phyloP scores from a whole-genome alignment of 2,329 filamentous ascomycete genomes.

The Xylariaceae sp. region DNA sequence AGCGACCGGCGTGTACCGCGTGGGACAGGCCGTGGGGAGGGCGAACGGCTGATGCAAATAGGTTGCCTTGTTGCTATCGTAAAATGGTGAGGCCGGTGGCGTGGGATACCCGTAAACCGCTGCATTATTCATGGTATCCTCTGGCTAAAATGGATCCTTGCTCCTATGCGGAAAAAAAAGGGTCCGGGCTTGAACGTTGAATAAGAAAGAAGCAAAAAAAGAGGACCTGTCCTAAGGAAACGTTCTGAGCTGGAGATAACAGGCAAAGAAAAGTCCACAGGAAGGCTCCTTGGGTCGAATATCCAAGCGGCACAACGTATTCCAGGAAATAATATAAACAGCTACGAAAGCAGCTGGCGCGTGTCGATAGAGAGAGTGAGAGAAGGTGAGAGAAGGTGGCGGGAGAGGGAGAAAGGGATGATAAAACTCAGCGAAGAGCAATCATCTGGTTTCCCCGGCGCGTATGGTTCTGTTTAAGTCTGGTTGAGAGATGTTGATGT shows the following conservation, averaged over 20 bases:
- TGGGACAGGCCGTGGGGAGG: constrained; percentile 35
- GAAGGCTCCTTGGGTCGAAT: constrained; percentile 32
- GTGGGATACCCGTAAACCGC: constrained; percentile 52
- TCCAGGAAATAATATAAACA: constrained; percentile 29
- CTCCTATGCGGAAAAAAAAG: no score
- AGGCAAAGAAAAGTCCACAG: constrained; percentile 24
- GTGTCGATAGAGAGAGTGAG: constrained; percentile 14
- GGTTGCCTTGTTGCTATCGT: constrained; percentile 44
- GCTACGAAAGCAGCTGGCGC: constrained; percentile 15
- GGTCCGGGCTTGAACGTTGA: constrained; percentile 21
- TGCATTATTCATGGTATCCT: constrained; percentile 55
- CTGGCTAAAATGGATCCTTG: constrained; percentile 27
- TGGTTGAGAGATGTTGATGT: constrained; percentile 7
- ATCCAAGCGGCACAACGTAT: constrained; percentile 38
- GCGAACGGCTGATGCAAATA: constrained; percentile 36
- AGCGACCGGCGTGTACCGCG: constrained; percentile 50
- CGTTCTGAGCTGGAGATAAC: constrained; percentile 26
- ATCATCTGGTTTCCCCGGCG: constrained; percentile 15
- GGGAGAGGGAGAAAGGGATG: constrained; percentile 4
- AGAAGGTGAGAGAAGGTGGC: constrained; percentile 13
- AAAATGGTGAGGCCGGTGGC: constrained; percentile 51
- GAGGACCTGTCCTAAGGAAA: constrained; percentile 26
- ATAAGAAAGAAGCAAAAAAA: constrained; percentile 26
- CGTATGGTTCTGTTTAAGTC: constrained; percentile 5
- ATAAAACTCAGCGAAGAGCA: constrained; percentile 13